Evolutionary conservation across 2,329 filamentous ascomycete genomes (phyloP).

Genomic region (Scedosporium apiospermum): DNA sequence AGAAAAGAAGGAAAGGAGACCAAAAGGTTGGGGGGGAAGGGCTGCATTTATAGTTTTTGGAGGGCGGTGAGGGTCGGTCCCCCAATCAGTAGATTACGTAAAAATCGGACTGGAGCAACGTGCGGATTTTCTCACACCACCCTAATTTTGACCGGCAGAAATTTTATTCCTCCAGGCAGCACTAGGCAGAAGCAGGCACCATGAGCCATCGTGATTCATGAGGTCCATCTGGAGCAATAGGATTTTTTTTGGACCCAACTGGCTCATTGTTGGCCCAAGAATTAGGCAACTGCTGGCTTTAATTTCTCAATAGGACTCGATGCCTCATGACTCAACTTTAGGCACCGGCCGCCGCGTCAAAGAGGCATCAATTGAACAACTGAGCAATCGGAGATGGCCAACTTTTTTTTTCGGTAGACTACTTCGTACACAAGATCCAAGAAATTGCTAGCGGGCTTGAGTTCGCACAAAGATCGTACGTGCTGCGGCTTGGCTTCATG

Average conservation of each 20-base stretch:
- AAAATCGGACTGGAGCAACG: neutral
- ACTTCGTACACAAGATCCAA: no score
- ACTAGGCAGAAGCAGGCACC: neutral
- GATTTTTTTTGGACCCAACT: neutral
- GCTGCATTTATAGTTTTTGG: conserved; percentile 23
- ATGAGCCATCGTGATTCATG: no score
- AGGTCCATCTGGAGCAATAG: no score
- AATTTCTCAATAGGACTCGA: neutral
- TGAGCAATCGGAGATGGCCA: neutral
- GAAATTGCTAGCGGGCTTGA: no score
- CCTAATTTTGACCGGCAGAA: neutral
- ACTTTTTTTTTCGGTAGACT: neutral
- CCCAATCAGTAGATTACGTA: neutral
- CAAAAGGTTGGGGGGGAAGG: conserved; percentile 16
- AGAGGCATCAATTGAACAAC: neutral
- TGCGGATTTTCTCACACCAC: neutral
- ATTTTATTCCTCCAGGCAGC: neutral
- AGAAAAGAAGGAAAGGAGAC: conserved; percentile 30
- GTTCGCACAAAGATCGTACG: no score
- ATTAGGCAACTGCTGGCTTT: neutral
- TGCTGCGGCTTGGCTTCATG: no score
- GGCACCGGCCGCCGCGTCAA: neutral
- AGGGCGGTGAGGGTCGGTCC: conserved; percentile 6
- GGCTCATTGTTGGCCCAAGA: neutral
- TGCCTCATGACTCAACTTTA: neutral